Evolutionary conservation across 169 alveolate species (phyloP).

Genomic region (Blepharisma undulans): DNA sequence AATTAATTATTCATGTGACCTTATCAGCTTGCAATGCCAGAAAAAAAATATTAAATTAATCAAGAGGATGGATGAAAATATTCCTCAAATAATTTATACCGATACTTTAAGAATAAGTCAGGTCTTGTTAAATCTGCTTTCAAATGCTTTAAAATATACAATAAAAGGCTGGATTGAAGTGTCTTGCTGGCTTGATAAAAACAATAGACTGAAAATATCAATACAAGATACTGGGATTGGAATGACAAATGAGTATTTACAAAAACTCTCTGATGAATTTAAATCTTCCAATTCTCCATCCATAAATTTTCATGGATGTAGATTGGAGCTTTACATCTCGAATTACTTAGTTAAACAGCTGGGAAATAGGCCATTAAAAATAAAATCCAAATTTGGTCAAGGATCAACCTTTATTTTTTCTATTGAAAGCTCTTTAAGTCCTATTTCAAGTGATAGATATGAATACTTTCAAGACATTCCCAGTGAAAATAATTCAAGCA

Average conservation of each 20-base stretch:
- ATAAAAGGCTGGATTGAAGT: constrained; percentile 15
- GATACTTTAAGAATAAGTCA: neutral
- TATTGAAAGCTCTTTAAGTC: too few relatives aligned
- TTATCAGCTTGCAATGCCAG: neutral
- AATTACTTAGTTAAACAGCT: neutral
- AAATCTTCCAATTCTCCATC: neutral
- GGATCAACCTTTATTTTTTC: neutral
- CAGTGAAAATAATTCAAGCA: too few relatives aligned
- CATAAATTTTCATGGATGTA: neutral
- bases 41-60: too few relatives aligned
- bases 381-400: neutral
- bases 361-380: neutral
- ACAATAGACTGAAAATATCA: neutral
- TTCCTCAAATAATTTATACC: constrained; percentile 2
- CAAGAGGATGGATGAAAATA: neutral
- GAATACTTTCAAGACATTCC: too few relatives aligned
- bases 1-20: neutral
- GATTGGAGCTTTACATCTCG: neutral
- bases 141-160: neutral
- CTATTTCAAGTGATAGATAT: too few relatives aligned
- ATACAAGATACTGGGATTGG: constrained; percentile 7
- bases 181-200: neutral
- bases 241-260: neutral
- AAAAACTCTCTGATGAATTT: neutral
- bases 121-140: neutral